phyloP scores from a whole-genome alignment of 306 rosid genomes.

The Pueraria montana region DNA sequence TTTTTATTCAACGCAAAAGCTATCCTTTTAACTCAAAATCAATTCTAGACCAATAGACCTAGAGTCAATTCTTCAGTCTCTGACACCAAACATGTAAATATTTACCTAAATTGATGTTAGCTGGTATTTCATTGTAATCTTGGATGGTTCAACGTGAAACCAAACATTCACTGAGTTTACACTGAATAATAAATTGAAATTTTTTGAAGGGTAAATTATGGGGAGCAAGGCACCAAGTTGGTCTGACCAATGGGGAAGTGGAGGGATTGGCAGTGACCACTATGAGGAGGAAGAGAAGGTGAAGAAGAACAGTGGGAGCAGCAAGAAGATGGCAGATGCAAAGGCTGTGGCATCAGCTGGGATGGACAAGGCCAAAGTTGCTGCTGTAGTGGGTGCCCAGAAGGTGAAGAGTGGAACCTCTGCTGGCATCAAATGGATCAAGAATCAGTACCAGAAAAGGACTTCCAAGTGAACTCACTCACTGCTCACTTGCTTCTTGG shows the following conservation, averaged over 20 bases:
- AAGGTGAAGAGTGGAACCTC: constrained; percentile 71
- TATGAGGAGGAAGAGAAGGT: constrained; percentile 44
- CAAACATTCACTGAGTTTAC: too few species aligned
- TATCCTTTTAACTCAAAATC: not conserved
- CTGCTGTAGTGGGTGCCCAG: constrained; percentile 54
- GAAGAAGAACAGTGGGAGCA: constrained; percentile 59
- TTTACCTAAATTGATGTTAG: not conserved
- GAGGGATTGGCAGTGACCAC: constrained; percentile 49
- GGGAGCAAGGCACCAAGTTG: constrained; percentile 85
- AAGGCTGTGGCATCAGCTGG: constrained; percentile 66
- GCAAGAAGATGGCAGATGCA: constrained; percentile 64
- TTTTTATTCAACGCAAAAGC: too few species aligned
- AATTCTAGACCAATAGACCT: not conserved
- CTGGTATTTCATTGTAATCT: not conserved
- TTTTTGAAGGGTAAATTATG: constrained; percentile 45
- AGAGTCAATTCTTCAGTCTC: not conserved
- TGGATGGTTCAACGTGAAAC: not conserved
- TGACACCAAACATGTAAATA: not conserved
- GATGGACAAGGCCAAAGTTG: constrained; percentile 64
- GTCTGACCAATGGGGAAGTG: constrained; percentile 82
- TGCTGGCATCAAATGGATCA: constrained; percentile 79
- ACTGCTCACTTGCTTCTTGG: not conserved
- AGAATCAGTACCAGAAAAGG: constrained; percentile 70
- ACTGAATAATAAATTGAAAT: not conserved
- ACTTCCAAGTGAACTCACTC: constrained; percentile 60